Percentiles rank a stretch among this genome's conserved stretches.
Conservation (phyloP, 352 stramenopile genomes). For the Globisporangium orthogonon region DNA sequence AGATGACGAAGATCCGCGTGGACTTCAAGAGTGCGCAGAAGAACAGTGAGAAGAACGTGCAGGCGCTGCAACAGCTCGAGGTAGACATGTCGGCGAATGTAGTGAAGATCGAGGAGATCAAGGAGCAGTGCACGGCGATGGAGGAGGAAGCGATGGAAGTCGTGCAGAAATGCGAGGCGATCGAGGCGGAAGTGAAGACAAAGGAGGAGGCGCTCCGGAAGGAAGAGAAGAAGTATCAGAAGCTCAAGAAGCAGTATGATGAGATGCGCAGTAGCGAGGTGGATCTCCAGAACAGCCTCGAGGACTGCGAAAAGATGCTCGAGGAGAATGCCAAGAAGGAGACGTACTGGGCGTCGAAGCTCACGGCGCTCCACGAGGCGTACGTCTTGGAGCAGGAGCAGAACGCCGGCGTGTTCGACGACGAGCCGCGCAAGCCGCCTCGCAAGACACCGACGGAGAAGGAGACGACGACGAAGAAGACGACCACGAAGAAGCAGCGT, state of each 20-base stretch:
- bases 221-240: conserved; percentile 74
- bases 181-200: conserved; percentile 83
- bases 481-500: conserved; percentile 14
- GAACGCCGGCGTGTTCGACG: conserved; percentile 68
- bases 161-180: conserved; percentile 87
- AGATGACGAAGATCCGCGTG: conserved; percentile 81
- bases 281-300: conserved; percentile 90
- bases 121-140: conserved; percentile 87
- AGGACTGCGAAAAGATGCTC: conserved; percentile 91
- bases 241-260: conserved; percentile 88
- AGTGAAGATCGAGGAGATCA: conserved; percentile 79
- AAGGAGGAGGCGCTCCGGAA: conserved; percentile 82
- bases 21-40: conserved; percentile 84
- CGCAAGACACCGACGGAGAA: conserved; percentile 27
- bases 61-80: conserved; percentile 52
- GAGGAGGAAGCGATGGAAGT: conserved; percentile 91
- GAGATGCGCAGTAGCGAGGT: conserved; percentile 90
- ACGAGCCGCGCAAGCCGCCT: conserved; percentile 24
- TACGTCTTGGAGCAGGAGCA: conserved; percentile 68
- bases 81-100: conserved; percentile 72
- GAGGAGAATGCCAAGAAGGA: conserved; percentile 90
- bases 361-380: conserved; percentile 53
- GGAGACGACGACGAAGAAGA: conserved; percentile 26
- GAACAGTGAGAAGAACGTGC: conserved; percentile 63
- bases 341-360: conserved; percentile 77